Evolutionary conservation across 805 yeast genomes (phyloP).

Genomic region (Blastobotrys parvus): DNA sequence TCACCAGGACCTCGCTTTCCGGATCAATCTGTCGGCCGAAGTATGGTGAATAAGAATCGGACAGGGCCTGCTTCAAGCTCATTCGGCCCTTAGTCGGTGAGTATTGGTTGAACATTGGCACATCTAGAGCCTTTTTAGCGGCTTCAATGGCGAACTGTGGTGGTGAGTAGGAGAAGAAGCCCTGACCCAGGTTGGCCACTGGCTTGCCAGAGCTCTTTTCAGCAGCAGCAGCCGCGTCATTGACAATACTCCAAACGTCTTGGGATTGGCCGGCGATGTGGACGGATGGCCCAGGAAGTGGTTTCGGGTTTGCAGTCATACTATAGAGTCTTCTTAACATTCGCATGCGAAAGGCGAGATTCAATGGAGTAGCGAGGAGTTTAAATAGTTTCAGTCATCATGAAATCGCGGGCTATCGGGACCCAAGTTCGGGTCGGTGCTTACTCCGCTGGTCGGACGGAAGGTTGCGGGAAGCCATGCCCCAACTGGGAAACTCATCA

Average conservation of each 20-base stretch:
- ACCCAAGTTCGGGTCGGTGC: background rate
- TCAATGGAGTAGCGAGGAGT: too few species aligned
- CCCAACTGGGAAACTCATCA: too few species aligned
- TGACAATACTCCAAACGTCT: constrained; percentile 93
- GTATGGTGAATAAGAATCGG: constrained; percentile 61
- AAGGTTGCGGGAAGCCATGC: too few species aligned
- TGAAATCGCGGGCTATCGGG: background rate
- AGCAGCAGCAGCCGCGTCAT: constrained; percentile 88
- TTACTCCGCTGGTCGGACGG: background rate
- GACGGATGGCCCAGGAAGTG: constrained; percentile 17
- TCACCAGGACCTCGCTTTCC: constrained; percentile 59
- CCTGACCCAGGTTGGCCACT: constrained; percentile 88
- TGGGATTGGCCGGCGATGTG: constrained; percentile 32
- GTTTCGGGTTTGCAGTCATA: constrained; percentile 5
- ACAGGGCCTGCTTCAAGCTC: constrained; percentile 57
- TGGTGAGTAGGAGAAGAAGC: constrained; percentile 93
- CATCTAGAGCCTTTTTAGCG: constrained; percentile 64
- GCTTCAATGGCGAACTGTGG: constrained; percentile 88
- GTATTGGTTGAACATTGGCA: constrained; percentile 79
- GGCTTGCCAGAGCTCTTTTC: constrained; percentile 60
- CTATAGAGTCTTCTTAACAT: too few species aligned
- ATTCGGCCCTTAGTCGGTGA: constrained; percentile 88
- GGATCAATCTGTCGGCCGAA: constrained; percentile 50
- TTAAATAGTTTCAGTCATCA: background rate
- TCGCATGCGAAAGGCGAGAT: too few species aligned